These are phyloP conservation scores for Earliella scabrosa DNA, from an alignment of 1,284 basidiomycete genomes.

Conservation along the genomic window DNA sequence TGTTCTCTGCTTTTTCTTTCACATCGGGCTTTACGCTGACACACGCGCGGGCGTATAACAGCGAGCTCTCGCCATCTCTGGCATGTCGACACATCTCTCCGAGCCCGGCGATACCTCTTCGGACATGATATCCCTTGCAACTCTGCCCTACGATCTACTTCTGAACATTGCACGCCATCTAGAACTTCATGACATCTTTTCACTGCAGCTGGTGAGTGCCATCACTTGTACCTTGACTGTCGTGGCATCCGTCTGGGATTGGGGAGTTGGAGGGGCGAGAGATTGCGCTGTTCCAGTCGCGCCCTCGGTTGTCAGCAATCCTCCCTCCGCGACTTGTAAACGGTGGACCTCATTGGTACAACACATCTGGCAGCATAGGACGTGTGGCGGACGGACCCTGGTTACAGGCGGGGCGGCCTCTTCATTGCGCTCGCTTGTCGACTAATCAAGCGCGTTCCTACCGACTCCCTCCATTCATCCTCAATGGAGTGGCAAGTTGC, in stretches of 20 bases:
- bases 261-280: too few species aligned
- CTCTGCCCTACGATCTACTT: constrained; percentile 70
- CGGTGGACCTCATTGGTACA: too few species aligned
- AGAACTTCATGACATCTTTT: constrained; percentile 58
- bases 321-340: too few species aligned
- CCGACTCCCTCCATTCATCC: too few species aligned
- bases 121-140: constrained; percentile 41
- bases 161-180: constrained; percentile 67
- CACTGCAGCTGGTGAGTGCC: constrained; percentile 60
- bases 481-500: too few species aligned
- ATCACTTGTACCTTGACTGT: neutral
- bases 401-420: too few species aligned
- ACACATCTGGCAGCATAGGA: too few species aligned
- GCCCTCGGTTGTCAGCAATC: too few species aligned
- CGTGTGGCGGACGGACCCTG: neutral
- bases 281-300: too few species aligned
- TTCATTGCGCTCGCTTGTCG: too few species aligned
- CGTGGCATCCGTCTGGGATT: too few species aligned
- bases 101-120: constrained; percentile 20
- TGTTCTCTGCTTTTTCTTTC: constrained; percentile 2
- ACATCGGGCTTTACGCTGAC: neutral
- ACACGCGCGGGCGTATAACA: neutral
- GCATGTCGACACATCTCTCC: constrained; percentile 19
- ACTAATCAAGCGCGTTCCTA: too few species aligned
- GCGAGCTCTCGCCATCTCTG: constrained; percentile 5